These are phyloP conservation scores for Coniferiporia sulphurascens DNA, from an alignment of 1,284 basidiomycete genomes.

Conservation along the genomic window DNA sequence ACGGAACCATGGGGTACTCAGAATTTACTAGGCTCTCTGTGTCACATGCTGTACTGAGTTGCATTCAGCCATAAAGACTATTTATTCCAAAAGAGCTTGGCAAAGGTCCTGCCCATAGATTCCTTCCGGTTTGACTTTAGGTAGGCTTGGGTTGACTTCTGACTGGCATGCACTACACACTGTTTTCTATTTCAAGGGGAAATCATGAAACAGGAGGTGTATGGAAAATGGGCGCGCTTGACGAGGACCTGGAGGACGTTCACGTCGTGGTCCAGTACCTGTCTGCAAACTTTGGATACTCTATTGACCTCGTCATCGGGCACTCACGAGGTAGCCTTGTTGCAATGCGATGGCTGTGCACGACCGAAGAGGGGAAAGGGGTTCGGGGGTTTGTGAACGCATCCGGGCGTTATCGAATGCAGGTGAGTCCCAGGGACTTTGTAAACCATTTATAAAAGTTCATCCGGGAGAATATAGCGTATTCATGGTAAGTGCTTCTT, in stretches of 20 bases:
- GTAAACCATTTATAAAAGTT: slow-evolving; percentile 14
- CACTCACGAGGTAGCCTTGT: slow-evolving; percentile 72
- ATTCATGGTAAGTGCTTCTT: slow-evolving; percentile 36
- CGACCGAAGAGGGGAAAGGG: slow-evolving; percentile 46
- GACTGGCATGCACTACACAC: background rate
- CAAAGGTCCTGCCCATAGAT: slow-evolving; percentile 61
- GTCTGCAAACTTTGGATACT: slow-evolving; percentile 52
- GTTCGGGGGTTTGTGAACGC: slow-evolving; percentile 62
- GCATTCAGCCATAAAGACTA: slow-evolving; percentile 73
- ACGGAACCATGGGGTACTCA: slow-evolving; percentile 67
- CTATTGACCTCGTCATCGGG: slow-evolving; percentile 60
- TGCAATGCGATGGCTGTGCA: slow-evolving; percentile 62
- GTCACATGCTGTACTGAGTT: background rate
- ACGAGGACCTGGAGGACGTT: slow-evolving; percentile 60
- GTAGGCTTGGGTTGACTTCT: slow-evolving; percentile 35
- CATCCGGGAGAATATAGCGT: slow-evolving; percentile 31
- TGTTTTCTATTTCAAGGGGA: slow-evolving; percentile 41
- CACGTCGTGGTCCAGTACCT: slow-evolving; percentile 59
- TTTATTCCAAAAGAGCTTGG: slow-evolving; percentile 73
- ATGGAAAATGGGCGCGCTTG: slow-evolving; percentile 53
- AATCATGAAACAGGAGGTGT: slow-evolving; percentile 70
- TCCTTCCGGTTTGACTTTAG: slow-evolving; percentile 84
- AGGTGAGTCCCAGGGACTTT: slow-evolving; percentile 39
- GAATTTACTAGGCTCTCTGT: slow-evolving; percentile 20
- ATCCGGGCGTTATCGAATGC: slow-evolving; percentile 72